Base-by-base conservation (phyloP, 441 rosid species). In the Mallotus repandus region DNA sequence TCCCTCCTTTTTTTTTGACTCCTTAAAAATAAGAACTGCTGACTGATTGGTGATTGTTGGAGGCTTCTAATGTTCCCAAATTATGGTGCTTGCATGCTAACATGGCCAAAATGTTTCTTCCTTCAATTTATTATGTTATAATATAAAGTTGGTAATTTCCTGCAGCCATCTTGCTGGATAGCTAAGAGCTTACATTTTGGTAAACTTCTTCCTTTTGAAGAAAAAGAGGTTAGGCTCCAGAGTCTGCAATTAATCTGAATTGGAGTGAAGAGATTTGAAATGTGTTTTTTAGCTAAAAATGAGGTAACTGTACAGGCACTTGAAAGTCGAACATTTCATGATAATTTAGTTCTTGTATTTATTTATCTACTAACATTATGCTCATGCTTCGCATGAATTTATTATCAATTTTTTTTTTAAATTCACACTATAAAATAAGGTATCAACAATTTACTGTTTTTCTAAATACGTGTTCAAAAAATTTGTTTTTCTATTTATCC, bases 101-200 rank as follows among this genome's bases (percentile, higher is more conserved):
- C 1, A 19, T 49, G 15, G n/a, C 5, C 6, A 50, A 5, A 14
- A 22, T 43, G 43, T 1, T 68, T 75, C 4, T 53, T 13, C 19
- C 25, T 32, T 45, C 53, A 6, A 15, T 22, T 66, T 62, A 52
- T 1, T 38, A 58, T 57, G 22, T 38, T 29, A 25, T 71, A 16
- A 73, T 48, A 4, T 49, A 9, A 66, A 41, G 60, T 62, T 67
- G n/a, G 49, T 55, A 32, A 56, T 60, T 73, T 81, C 11, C 70
- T 75, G 82, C 84, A 86, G 86, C 74, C 87, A 48, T 82, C 83
- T 54, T 77, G 81, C 81, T 86, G 92, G 92, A 77, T 86, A 7
- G 76, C 80, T n/a, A 85, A 81, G 81, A 82, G 89, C 90, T 81
- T 88, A 73, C 81, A 83, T 80, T 68, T 61, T 21, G 87, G 90